Percentiles rank a stretch among this genome's conserved stretches.
phyloP scores from a whole-genome alignment of 495 filamentous ascomycete species.

The Xylaria palmicola region DNA sequence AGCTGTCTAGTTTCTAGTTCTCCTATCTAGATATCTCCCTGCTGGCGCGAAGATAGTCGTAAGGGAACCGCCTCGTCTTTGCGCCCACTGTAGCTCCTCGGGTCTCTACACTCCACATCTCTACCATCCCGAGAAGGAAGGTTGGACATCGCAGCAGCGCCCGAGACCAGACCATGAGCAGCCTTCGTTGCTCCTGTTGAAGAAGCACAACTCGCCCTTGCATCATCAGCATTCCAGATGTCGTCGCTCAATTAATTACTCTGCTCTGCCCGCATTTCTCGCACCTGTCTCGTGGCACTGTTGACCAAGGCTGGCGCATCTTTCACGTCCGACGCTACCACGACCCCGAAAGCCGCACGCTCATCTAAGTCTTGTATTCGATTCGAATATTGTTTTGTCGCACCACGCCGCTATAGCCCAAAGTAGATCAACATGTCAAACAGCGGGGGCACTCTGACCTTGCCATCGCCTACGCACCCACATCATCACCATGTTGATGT shows the following conservation, averaged over 20 bases:
- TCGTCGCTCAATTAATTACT: conserved; percentile 21
- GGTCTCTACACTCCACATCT: conserved; percentile 2
- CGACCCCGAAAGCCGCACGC: conserved; percentile 8
- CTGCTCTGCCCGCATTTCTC: conserved; percentile 28
- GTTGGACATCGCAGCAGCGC: background rate
- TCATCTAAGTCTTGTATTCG: conserved; percentile 2
- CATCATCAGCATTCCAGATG: conserved; percentile 33
- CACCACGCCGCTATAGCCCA: conserved; percentile 4
- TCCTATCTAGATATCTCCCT: background rate
- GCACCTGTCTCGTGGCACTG: conserved; percentile 6
- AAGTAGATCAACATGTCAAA: conserved; percentile 40
- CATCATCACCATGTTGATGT: conserved; percentile 78
- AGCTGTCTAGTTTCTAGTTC: background rate
- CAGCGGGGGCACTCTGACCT: conserved; percentile 71
- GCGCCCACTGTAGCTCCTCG: conserved; percentile 1
- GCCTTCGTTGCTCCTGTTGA: conserved; percentile 18
- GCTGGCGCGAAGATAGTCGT: background rate
- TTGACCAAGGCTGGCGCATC: conserved; percentile 2
- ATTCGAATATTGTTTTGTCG: conserved; percentile 6
- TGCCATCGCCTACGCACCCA: conserved; percentile 69
- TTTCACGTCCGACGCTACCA: conserved; percentile 2
- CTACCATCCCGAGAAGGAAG: background rate
- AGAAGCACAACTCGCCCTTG: conserved; percentile 31
- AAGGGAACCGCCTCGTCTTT: background rate
- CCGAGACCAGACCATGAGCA: conserved; percentile 12